Percentiles rank a stretch among this genome's conserved stretches.
phyloP scores from a whole-genome alignment of 2,329 filamentous ascomycete genomes.

The Myriosclerotinia scirpicola region DNA sequence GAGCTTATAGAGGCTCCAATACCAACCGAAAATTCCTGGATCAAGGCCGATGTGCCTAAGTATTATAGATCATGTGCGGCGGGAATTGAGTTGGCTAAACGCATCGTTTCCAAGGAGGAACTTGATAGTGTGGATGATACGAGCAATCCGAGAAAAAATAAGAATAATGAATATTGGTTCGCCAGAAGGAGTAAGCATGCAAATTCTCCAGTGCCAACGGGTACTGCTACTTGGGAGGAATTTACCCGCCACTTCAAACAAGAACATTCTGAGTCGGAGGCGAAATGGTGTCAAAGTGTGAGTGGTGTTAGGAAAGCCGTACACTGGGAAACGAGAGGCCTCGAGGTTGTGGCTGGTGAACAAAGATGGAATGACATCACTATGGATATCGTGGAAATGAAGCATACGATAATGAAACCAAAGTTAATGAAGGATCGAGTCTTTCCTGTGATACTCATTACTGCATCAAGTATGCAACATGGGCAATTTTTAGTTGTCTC shows the following conservation, averaged over 20 bases:
- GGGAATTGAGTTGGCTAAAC: slow-evolving; percentile 54
- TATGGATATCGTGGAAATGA: slow-evolving; percentile 61
- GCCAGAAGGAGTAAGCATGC: slow-evolving; percentile 62
- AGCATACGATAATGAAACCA: slow-evolving; percentile 61
- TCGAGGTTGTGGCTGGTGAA: slow-evolving; percentile 43
- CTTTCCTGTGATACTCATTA: slow-evolving; percentile 66
- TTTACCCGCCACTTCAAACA: slow-evolving; percentile 60
- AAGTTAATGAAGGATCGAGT: slow-evolving; percentile 57
- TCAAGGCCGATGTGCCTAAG: slow-evolving; percentile 49
- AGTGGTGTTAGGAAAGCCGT: slow-evolving; percentile 46
- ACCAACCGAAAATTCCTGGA: slow-evolving; percentile 45
- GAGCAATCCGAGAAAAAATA: slow-evolving; percentile 36
- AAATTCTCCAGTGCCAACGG: slow-evolving; percentile 47
- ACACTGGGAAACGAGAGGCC: slow-evolving; percentile 49
- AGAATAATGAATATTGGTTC: slow-evolving; percentile 59
- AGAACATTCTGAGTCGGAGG: slow-evolving; percentile 57
- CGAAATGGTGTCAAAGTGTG: slow-evolving; percentile 58
- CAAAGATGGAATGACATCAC: slow-evolving; percentile 50
- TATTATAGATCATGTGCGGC: slow-evolving; percentile 51
- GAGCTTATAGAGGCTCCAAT: slow-evolving; percentile 32
- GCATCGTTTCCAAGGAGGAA: slow-evolving; percentile 48
- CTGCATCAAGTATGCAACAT: slow-evolving; percentile 45
- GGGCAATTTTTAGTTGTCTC: slow-evolving; percentile 56
- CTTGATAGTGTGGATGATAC: slow-evolving; percentile 44
- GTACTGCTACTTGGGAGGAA: slow-evolving; percentile 63